Evolutionary conservation across 768 basidiomycete species (phyloP), one percentile per base, ranked within the genome.

Genomic region (Kwoniella heveanensis): DNA sequence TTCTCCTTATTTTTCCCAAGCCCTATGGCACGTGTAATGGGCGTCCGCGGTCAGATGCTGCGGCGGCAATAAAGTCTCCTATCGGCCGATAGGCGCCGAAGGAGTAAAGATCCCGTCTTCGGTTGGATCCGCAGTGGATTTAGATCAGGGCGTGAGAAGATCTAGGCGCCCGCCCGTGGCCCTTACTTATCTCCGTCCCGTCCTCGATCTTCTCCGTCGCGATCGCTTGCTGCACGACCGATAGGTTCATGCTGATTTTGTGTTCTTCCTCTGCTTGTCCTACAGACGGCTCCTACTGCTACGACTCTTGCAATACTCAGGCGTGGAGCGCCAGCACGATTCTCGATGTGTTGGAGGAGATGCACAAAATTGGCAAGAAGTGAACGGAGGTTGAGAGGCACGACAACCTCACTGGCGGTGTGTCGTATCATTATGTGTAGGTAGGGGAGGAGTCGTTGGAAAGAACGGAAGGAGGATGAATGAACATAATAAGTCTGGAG

Each of bases 321-420:
- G 96, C 95, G 3, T 98, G 95, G 96, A 92, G 91, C 73, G 87
- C 91, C 50, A 92, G 91, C 79, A 95, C 92, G 24, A 79, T 97
- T 67, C 83, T 98, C 26, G 94, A 96, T 81, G 90, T 94, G 78
- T 80, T 96, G 54, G 87, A 92, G 70, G 85, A 84, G 52, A 90
- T 90, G 58, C 86, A 90, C 68, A 73, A 68, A 62, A 62, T 72
- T 25, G 62, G 62, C 25, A 56, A 57, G 48, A 9, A 64, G 44
- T 60, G 54, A 50, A n/a, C n/a, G n/a, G n/a, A n/a, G n/a, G n/a
- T n/a, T n/a, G n/a, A n/a, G n/a, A n/a, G n/a, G n/a, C n/a, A n/a
- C n/a, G n/a, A n/a, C n/a, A n/a, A n/a, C n/a, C n/a, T n/a, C n/a
- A n/a, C n/a, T n/a, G n/a, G n/a, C n/a, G n/a, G n/a, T n/a, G n/a